Evolutionary conservation across 345 rosid species (phyloP), one percentile per base, ranked within the genome.

Genomic region (Citrus maxima): DNA sequence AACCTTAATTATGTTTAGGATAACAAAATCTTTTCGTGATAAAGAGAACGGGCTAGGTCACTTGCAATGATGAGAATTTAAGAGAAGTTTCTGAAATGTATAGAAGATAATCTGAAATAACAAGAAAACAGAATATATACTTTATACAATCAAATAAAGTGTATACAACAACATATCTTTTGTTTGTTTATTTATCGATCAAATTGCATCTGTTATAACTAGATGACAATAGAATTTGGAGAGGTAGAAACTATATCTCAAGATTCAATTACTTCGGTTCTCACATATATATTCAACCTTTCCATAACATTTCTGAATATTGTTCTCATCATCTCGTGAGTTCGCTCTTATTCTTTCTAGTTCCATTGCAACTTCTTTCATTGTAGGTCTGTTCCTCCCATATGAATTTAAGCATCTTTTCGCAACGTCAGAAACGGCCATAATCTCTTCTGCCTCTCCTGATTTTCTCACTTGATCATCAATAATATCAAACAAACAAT

Each of bases 301-400:
- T 24, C 61, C 24, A 24, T 14, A 70, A 27, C 6, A 3, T 19
- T 49, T 9, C 24, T 49, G 61, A 70, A 51, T 9, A 8, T 18
- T 51, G 19, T 22, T 38, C 58, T 5, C 22, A 3, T 40, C 55
- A 7, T 38, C 42, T 38, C 28, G 13, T 37, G 77, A 60, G 16
- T 46, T 46, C 5, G 8, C 67, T 60, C 16, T 30, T 35, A 74
- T 38, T 74, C 67, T 64, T 6, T 38, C 77, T 6, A 74, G 19
- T 30, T 60, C 58, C 55, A 13, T 38, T 2, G 77, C 58, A 3
- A 61, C 77, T 24, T 74, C 77, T 27, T 37, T 74, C 77, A 74
- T 74, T 13, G 55, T 37, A 37, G 77, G 77, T 42, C 77, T 74
- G 7, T 13, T 60, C 58, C 40, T 74, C 46, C 77, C 77, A 38